A percentile compares a stretch with the other conserved stretches of the same genome.
Evolutionary conservation across 1,284 basidiomycete genomes (phyloP).

Genomic region (Peniophora sp.): DNA sequence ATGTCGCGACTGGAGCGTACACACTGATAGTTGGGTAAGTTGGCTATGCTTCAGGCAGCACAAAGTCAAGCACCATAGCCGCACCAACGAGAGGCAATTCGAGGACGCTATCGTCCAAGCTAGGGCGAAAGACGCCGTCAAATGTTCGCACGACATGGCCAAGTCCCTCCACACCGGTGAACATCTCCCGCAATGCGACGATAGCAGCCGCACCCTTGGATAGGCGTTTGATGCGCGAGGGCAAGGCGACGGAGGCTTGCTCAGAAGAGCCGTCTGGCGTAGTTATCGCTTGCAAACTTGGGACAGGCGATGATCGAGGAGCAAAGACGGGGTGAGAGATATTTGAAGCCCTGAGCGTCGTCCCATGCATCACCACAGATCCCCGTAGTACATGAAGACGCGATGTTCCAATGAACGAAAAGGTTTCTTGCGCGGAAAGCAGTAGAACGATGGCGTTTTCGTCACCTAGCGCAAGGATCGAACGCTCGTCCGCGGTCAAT

Average conservation of each 20-base stretch:
- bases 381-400: constrained; percentile 48
- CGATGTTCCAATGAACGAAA: constrained; percentile 56
- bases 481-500: constrained; percentile 30
- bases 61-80: neutral
- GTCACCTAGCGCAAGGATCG: constrained; percentile 15
- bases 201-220: constrained; percentile 15
- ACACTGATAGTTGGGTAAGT: neutral
- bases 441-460: constrained; percentile 28
- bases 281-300: constrained; percentile 15
- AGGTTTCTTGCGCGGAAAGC: constrained; percentile 35
- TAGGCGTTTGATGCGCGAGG: neutral
- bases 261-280: neutral
- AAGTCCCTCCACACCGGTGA: constrained; percentile 55
- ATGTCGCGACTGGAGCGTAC: neutral
- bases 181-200: constrained; percentile 45
- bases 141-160: constrained; percentile 56
- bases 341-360: constrained; percentile 33
- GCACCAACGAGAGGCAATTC: neutral
- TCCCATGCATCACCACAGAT: constrained; percentile 41
- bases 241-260: neutral
- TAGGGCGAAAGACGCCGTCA: constrained; percentile 46
- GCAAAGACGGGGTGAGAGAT: constrained; percentile 47
- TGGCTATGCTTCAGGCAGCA: constrained; percentile 1
- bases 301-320: constrained; percentile 60
- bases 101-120: constrained; percentile 14